Evolutionary conservation across 306 rosid genomes (phyloP), one percentile per base, ranked within the genome.

Genomic region (Prunus mongolica): DNA sequence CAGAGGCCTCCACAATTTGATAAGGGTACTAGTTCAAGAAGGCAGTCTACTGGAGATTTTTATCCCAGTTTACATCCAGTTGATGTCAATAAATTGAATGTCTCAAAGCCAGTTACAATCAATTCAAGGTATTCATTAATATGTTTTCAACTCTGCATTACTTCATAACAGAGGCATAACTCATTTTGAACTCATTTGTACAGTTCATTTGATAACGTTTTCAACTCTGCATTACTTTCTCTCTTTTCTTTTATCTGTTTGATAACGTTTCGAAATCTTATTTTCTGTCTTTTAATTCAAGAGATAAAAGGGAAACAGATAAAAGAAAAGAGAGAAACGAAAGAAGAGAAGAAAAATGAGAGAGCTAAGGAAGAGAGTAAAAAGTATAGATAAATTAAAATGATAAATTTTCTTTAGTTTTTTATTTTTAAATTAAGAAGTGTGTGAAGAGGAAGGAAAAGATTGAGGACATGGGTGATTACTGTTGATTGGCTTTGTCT

Each of bases 81-180:
- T 75, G 74, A 10, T 57, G 81, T 45, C 18, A 76, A 72, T 22
- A 56, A 80, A 76, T 16, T 12, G 64, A 66, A 47, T 44, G 61
- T 81, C 74, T 15, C 55, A 30, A 28, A 30, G 34, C 63, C 79
- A 6, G 47, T 67, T 24, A 69, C 72, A 49, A 52, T 38, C 61
- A 68, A 69, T 82, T 85, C 86, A 81, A 85, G 77, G 90, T 84
- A 79, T 67, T 62, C 64, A 14, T 10, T 51, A 18, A 12, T 28
- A 12, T 16, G 12, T 51, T 52, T 8, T n/a, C 30, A 62, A 27
- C 44, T 62, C 45, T 62, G 62, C 62, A n/a, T 56, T 60, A 24
- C 2, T 25, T 38, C 25, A 56, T 56, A 3, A n/a, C 38, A 25
- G 38, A 13, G 16, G 34, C 38, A 12, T 8, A 5, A 25, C 3